Conservation (phyloP, 139 green algal species). For the Coelastrella sp. region DNA sequence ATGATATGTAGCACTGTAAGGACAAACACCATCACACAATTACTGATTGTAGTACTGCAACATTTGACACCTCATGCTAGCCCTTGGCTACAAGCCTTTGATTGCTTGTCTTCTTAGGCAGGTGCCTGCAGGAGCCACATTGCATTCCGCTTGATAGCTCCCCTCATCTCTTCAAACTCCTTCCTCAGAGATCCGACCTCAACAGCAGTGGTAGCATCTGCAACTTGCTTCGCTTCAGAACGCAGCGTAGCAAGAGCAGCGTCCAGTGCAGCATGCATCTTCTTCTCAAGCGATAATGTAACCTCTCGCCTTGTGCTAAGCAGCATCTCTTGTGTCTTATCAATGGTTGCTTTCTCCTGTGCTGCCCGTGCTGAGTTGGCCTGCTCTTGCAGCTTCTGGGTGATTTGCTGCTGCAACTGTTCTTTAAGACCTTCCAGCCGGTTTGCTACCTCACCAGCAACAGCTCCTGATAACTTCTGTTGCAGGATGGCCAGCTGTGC, state of each 20-base stretch:
- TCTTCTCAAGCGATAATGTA: slow-evolving; percentile 7
- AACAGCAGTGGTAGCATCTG: background rate
- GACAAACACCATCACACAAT: no score
- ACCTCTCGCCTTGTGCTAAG: background rate
- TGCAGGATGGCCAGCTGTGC: background rate
- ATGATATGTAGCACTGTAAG: background rate
- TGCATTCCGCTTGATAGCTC: slow-evolving; percentile 35
- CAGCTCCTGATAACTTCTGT: background rate
- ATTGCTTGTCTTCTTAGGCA: background rate
- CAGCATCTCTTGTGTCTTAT: background rate
- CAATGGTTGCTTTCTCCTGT: background rate
- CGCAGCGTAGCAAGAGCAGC: slow-evolving; percentile 12
- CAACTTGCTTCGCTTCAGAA: slow-evolving; percentile 5
- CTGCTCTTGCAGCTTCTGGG: background rate
- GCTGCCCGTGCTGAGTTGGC: background rate
- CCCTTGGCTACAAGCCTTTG: background rate
- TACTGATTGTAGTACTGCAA: background rate
- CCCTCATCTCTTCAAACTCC: slow-evolving; percentile 42
- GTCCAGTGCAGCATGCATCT: slow-evolving; percentile 42
- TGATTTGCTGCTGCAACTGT: slow-evolving; percentile 10
- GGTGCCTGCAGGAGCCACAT: slow-evolving; percentile 42
- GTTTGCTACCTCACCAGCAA: background rate
- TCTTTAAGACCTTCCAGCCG: background rate
- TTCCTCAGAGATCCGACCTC: slow-evolving; percentile 5
- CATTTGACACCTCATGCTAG: background rate